These are phyloP conservation scores for Nakazawaea ambrosiae DNA, from an alignment of 805 yeast genomes.

Conservation along the genomic window DNA sequence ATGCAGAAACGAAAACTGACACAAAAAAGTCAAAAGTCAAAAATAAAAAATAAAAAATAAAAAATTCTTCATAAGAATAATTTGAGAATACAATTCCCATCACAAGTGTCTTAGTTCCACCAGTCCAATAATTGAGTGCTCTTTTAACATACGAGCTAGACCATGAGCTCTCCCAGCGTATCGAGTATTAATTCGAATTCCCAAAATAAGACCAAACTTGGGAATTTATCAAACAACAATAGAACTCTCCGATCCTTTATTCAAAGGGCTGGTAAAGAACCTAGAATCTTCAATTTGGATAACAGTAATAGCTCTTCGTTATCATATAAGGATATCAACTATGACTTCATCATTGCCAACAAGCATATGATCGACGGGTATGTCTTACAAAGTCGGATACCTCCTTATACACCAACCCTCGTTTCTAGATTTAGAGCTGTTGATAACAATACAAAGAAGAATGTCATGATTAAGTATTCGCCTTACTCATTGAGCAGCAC, in stretches of 20 bases:
- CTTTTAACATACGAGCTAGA: no score
- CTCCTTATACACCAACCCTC: slow-evolving; percentile 2
- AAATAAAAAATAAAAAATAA: no score
- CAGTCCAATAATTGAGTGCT: no score
- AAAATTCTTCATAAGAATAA: no score
- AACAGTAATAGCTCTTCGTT: neutral
- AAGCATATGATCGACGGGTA: slow-evolving; percentile 8
- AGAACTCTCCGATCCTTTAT: neutral
- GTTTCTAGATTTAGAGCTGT: slow-evolving; percentile 7
- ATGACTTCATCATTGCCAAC: slow-evolving; percentile 4
- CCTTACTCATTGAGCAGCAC: slow-evolving; percentile 4
- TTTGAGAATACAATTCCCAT: no score
- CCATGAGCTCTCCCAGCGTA: neutral
- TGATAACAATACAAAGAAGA: neutral
- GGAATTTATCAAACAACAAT: no score
- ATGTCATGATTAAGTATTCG: slow-evolving; percentile 6
- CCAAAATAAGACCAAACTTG: no score
- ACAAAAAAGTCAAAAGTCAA: no score
- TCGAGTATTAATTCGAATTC: neutral
- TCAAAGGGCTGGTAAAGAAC: neutral
- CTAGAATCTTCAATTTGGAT: neutral
- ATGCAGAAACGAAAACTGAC: no score
- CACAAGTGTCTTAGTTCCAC: no score
- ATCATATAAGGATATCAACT: slow-evolving; percentile 6
- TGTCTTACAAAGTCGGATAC: slow-evolving; percentile 3